Percentiles rank a stretch among this genome's conserved stretches.
Evolutionary conservation across 306 rosid genomes (phyloP).

Genomic region (Rosa rugosa): DNA sequence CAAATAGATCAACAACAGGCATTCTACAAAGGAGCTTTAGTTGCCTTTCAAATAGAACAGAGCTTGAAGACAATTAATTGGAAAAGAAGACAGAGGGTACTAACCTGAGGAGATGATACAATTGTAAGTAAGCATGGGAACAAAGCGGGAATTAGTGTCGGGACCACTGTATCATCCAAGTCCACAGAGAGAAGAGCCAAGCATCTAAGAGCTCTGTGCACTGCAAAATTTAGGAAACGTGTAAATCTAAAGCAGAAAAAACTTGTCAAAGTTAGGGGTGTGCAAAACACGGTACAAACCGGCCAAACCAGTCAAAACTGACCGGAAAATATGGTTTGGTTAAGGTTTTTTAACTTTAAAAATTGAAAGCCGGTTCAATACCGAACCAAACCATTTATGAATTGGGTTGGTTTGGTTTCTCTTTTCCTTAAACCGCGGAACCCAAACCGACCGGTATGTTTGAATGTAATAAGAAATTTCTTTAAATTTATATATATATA

Average conservation of each 20-base stretch:
- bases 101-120: conserved; percentile 85
- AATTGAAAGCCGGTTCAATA: no score
- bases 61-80: conserved; percentile 3
- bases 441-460: no score
- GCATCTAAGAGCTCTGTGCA: conserved; percentile 92
- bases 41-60: background rate
- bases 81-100: conserved; percentile 7
- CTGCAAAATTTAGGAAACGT: conserved; percentile 40
- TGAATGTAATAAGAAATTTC: no score
- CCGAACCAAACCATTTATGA: no score
- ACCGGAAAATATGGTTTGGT: no score
- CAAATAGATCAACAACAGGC: background rate
- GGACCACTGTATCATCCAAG: conserved; percentile 83
- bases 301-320: no score
- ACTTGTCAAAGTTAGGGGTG: conserved; percentile 2
- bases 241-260: conserved; percentile 26
- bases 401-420: no score
- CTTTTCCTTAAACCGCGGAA: no score
- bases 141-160: conserved; percentile 64
- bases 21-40: background rate
- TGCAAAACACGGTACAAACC: no score
- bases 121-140: conserved; percentile 79
- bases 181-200: conserved; percentile 84
- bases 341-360: no score
- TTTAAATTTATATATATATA: no score